Percentiles rank a stretch among this genome's conserved stretches.
Conservation (phyloP, 148 eudicot species). For the Camellia japonica region DNA sequence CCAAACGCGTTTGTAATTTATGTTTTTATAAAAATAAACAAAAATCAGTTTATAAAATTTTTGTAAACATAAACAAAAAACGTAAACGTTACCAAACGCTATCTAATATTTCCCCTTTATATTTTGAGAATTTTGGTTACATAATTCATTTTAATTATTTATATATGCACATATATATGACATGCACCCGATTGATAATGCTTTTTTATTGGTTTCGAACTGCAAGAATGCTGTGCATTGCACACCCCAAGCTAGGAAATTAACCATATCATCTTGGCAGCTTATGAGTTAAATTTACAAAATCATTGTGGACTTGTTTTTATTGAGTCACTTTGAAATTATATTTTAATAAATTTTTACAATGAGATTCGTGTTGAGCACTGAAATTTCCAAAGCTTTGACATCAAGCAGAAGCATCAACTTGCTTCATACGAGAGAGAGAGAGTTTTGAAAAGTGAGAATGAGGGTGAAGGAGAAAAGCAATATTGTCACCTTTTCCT, state of each 20-base stretch:
- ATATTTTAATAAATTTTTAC: not conserved
- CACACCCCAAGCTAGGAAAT: not conserved
- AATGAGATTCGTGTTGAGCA: slow-evolving; percentile 13
- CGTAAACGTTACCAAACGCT: too few relatives aligned
- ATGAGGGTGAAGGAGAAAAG: slow-evolving; percentile 7
- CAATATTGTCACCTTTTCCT: slow-evolving; percentile 19
- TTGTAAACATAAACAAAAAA: too few relatives aligned
- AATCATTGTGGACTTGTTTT: not conserved
- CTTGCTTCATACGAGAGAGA: not conserved
- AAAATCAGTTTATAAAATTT: too few relatives aligned
- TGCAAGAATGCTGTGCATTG: not conserved
- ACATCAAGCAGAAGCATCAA: slow-evolving; percentile 2
- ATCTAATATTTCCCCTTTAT: too few relatives aligned
- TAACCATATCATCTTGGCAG: not conserved
- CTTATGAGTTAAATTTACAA: not conserved
- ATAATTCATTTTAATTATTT: too few relatives aligned
- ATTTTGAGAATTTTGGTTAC: too few relatives aligned
- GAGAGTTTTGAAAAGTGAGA: slow-evolving; percentile 3
- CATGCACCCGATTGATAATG: too few relatives aligned
- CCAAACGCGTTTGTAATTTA: too few relatives aligned
- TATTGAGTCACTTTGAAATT: not conserved
- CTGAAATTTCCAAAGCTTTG: slow-evolving; percentile 20
- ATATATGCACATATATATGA: too few relatives aligned
- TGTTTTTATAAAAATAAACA: too few relatives aligned
- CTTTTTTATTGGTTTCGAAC: too few relatives aligned